Evolutionary conservation across 2,329 filamentous ascomycete species (phyloP).

Genomic region (Cordyceps fumosorosea): DNA sequence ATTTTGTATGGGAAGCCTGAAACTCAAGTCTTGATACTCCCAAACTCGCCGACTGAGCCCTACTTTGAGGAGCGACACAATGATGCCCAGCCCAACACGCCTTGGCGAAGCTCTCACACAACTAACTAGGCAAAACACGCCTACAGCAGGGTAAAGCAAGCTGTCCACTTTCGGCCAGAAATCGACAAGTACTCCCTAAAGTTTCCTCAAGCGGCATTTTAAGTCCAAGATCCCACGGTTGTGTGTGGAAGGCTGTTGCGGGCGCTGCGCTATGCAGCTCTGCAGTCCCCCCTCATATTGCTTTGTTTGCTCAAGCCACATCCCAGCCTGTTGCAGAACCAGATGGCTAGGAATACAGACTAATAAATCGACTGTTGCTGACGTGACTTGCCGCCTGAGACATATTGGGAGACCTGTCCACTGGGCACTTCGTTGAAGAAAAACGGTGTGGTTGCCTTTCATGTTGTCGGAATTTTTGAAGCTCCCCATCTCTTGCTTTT

Average conservation of each 20-base stretch:
- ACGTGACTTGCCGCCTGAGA: neutral
- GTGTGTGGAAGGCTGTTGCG: neutral
- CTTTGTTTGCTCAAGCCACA: constrained; percentile 5
- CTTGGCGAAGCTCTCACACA: neutral
- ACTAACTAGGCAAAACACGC: neutral
- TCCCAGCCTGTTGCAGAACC: neutral
- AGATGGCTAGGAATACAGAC: neutral
- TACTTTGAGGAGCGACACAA: too few relatives aligned
- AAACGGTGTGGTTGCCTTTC: neutral
- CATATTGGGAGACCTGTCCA: neutral
- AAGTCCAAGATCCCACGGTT: neutral
- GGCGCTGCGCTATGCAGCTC: neutral
- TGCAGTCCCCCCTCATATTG: neutral
- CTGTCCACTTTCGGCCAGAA: neutral
- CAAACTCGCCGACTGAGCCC: too few relatives aligned
- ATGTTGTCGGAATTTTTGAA: neutral
- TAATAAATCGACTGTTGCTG: neutral
- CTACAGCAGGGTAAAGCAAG: neutral
- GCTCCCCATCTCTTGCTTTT: neutral
- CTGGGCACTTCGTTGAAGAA: neutral
- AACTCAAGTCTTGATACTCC: too few relatives aligned
- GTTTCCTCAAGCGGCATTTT: neutral
- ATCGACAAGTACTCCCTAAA: neutral
- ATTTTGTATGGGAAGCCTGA: too few relatives aligned
- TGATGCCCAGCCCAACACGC: too few relatives aligned